Evolutionary conservation across 2,329 filamentous ascomycete species (phyloP), one percentile per base, ranked within the genome.

Genomic region (Botrytis hyacinthi): DNA sequence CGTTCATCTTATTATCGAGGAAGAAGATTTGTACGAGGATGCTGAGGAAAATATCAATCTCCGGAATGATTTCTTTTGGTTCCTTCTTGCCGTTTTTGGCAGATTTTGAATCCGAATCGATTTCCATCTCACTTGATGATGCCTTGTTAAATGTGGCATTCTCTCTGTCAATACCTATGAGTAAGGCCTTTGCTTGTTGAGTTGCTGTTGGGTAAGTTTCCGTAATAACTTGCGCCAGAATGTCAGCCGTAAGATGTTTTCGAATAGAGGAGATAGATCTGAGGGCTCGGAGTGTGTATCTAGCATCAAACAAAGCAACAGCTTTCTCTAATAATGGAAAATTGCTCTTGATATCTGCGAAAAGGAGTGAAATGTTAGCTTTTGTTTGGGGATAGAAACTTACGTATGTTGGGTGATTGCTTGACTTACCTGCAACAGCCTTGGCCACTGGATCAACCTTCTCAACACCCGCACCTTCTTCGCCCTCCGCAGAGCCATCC

Each of bases 231-330:
- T 93, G 90, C 69, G 91, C 89, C 78, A 98, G 87, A 78, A 97
- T 91, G 78, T 95, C 93, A 74, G 93, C 89, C 22, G 91, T 93
- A 78, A 97, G 88, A 78, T 93, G 90, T 87, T 98, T 98, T 82
- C 96, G 94, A 82, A 98, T 91, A 72, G 94, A 95, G 59, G 96
- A 97, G 85, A 98, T 97, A 79, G 95, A 97, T 80, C 96, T 92
- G 76, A 99, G 89, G 75, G 96, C 96, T 81, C 96, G 90, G 76
- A 99, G 92, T 73, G 95, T 94, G 85, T 98, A 99, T 86, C 96
- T 91, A 74, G 95, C 90, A 84, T 99, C 96, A 83, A 98, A 99
- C 79, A 97, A 90, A 77, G 91, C 88, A 77, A 99, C 95, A 77
- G 95, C 96, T 80, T 94, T 92, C 81, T 98, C 95, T 81, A 99